These are phyloP conservation scores for Casuarina cunninghamiana DNA, from an alignment of 306 rosid genomes.

Conservation along the genomic window DNA sequence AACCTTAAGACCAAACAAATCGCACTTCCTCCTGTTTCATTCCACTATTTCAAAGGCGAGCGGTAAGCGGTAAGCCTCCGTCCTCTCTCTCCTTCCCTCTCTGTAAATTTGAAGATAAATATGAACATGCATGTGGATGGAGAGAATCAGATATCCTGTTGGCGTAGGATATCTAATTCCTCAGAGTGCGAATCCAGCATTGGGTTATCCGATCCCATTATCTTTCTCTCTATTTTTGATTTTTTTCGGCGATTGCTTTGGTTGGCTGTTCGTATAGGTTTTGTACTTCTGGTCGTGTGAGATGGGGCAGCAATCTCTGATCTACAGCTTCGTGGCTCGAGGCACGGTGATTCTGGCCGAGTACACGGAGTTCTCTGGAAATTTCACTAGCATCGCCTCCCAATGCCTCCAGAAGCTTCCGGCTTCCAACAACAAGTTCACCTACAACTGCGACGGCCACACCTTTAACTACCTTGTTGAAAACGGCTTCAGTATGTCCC, in stretches of 20 bases:
- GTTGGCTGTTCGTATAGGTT: not conserved
- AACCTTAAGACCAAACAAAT: not conserved
- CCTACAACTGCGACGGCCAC: slow-evolving; percentile 93
- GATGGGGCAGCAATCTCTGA: slow-evolving; percentile 91
- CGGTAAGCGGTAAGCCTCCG: too few relatives aligned
- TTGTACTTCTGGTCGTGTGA: slow-evolving; percentile 36
- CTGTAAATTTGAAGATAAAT: not conserved
- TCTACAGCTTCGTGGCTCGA: slow-evolving; percentile 95
- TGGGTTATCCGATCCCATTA: slow-evolving; percentile 25
- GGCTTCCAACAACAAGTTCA: slow-evolving; percentile 83
- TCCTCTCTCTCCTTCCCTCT: not conserved
- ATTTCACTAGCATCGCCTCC: slow-evolving; percentile 67
- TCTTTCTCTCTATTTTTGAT: slow-evolving; percentile 5
- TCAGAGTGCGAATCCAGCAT: slow-evolving; percentile 33
- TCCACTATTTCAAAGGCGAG: too few relatives aligned
- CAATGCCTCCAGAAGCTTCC: slow-evolving; percentile 98
- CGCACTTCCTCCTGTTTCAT: not conserved
- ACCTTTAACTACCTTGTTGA: slow-evolving; percentile 95
- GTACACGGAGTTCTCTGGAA: slow-evolving; percentile 81
- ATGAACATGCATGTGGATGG: not conserved
- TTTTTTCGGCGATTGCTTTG: not conserved
- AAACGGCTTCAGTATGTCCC: slow-evolving; percentile 74
- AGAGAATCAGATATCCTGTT: too few relatives aligned
- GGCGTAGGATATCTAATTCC: not conserved
- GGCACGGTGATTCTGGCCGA: slow-evolving; percentile 81